Percentiles rank a stretch among this genome's conserved stretches.
phyloP scores from a whole-genome alignment of 805 yeast genomes.

The Schwanniomyces sp. region DNA sequence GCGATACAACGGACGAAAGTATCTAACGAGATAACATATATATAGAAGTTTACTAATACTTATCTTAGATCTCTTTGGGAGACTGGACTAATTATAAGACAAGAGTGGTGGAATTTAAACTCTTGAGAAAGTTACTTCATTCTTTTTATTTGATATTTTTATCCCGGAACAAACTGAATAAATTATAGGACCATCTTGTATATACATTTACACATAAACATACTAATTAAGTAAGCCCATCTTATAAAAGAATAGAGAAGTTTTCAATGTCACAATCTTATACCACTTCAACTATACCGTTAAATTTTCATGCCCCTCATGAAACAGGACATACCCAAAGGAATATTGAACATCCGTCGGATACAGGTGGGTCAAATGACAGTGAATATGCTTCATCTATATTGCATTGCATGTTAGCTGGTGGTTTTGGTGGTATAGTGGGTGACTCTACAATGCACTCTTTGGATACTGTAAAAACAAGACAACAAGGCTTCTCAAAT shows the following conservation, averaged over 20 bases:
- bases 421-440: constrained; percentile 91
- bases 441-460: constrained; percentile 96
- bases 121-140: background rate
- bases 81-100: background rate
- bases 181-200: background rate
- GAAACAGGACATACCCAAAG: constrained; percentile 11
- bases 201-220: background rate
- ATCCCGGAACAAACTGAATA: background rate
- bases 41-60: background rate
- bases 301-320: constrained; percentile 28
- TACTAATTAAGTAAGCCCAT: background rate
- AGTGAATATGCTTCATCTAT: constrained; percentile 39
- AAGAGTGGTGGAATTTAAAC: background rate
- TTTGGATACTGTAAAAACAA: constrained; percentile 91
- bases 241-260: no score
- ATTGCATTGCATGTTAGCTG: constrained; percentile 72
- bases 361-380: constrained; percentile 1
- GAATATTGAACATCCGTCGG: background rate
- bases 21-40: background rate
- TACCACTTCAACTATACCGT: constrained; percentile 36
- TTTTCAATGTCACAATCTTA: constrained; percentile 20
- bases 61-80: background rate
- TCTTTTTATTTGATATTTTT: background rate
- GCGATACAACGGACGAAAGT: background rate
- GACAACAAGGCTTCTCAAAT: constrained; percentile 92